phyloP scores from a whole-genome alignment of 2,329 filamentous ascomycete species.

The Monosporascus cannonballus region DNA sequence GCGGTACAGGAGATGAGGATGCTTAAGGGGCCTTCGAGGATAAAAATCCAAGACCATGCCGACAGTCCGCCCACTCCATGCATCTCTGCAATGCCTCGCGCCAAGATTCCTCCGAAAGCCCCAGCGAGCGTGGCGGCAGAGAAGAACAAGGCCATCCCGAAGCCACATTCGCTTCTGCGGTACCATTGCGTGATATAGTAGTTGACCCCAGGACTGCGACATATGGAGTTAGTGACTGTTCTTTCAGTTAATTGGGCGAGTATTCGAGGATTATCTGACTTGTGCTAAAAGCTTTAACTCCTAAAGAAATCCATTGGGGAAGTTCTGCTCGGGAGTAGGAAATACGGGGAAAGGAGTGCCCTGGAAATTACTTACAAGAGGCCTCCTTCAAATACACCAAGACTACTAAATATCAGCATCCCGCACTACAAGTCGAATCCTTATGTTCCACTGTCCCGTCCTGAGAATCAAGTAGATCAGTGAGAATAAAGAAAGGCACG shows the following conservation, averaged over 20 bases:
- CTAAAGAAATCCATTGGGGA: too few relatives aligned
- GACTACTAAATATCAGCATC: constrained; percentile 3
- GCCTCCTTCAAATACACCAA: constrained; percentile 49
- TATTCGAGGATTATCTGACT: too few relatives aligned
- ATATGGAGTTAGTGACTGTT: too few relatives aligned
- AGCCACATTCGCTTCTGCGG: constrained; percentile 51
- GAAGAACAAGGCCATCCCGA: constrained; percentile 57
- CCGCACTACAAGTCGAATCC: too few relatives aligned
- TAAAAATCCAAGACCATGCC: constrained; percentile 79
- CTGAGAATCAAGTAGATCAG: constrained; percentile 13
- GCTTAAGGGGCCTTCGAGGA: constrained; percentile 54
- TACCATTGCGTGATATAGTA: constrained; percentile 39
- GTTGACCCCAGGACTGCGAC: constrained; percentile 34
- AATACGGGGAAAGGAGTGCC: too few relatives aligned
- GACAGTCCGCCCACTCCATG: constrained; percentile 37
- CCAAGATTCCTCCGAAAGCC: constrained; percentile 57
- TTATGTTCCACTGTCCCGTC: too few relatives aligned
- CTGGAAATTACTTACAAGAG: constrained; percentile 33
- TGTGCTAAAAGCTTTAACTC: too few relatives aligned
- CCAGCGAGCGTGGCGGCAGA: constrained; percentile 52
- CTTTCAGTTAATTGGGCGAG: too few relatives aligned
- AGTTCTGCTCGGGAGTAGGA: too few relatives aligned
- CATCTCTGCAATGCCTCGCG: constrained; percentile 55
- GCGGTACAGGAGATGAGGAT: constrained; percentile 42
- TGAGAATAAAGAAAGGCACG: too few relatives aligned